Evolutionary conservation across 305 asterid species (phyloP).

Genomic region (Withania somnifera): DNA sequence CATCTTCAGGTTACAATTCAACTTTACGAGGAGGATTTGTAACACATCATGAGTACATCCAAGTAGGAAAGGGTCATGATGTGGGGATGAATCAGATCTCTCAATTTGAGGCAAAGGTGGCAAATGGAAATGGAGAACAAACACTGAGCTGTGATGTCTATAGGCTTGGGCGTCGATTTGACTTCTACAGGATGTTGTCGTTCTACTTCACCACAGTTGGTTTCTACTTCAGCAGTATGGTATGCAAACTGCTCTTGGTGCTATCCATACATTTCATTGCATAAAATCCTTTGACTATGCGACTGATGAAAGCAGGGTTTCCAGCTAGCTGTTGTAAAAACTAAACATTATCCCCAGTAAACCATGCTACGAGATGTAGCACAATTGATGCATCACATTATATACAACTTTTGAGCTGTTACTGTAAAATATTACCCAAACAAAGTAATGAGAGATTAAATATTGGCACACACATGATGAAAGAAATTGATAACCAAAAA

Average conservation of each 20-base stretch:
- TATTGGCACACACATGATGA: neutral
- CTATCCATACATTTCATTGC: neutral
- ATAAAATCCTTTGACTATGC: neutral
- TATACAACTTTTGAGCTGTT: neutral
- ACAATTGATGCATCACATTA: neutral
- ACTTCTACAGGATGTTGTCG: slow-evolving; percentile 95
- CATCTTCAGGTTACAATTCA: too few relatives aligned
- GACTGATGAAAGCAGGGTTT: neutral
- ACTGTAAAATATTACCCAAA: neutral
- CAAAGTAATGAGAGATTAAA: neutral
- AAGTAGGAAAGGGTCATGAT: too few relatives aligned
- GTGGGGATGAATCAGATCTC: slow-evolving; percentile 88
- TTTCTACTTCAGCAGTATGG: slow-evolving; percentile 96
- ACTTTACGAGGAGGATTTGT: too few relatives aligned
- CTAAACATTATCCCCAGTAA: neutral
- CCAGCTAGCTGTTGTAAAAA: neutral
- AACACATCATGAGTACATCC: too few relatives aligned
- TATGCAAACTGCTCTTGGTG: slow-evolving; percentile 20
- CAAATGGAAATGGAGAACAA: slow-evolving; percentile 97
- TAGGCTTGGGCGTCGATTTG: slow-evolving; percentile 94
- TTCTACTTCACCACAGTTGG: slow-evolving; percentile 86
- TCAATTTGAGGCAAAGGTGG: slow-evolving; percentile 85
- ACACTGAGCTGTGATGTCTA: slow-evolving; percentile 89
- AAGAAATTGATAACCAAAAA: neutral
- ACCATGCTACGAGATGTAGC: neutral